Evolutionary conservation across 1,139 yeast species (phyloP), one percentile per base, ranked within the genome.

Genomic region (Magnusiomyces tetraspermus): DNA sequence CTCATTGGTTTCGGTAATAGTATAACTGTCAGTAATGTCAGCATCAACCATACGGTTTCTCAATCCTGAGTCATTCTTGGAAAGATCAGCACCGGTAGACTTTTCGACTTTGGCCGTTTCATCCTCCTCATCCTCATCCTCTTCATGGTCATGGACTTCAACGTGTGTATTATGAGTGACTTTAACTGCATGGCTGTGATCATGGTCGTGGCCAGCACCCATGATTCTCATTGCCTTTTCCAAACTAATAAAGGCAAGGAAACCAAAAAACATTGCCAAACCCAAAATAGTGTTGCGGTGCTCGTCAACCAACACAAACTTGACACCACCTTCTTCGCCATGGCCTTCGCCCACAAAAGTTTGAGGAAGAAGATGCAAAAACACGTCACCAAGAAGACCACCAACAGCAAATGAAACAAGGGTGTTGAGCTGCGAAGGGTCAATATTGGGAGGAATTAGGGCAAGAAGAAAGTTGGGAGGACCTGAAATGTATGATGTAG

Each of bases 371-470:
- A 83, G 62, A 63, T 83, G 88, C 52, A 82, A 62, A 57, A 83
- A 80, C 3, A 82, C 79, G 62, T 82, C 88, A 44, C 89, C 89
- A 36, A 83, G 67, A 38, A 83, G 67, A 1, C 87, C 84, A 45
- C 90, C 90, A 47, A 80, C 74, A 19, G 89, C 88, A 68, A 83
- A 82, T 46, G 85, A 72, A 1, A 82, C 84, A 53, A 82, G 64
- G 33, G 76, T 63, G 17, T 78, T 71, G 40, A 80, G 67, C 44
- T 74, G 65, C 2, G 74, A 65, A 2, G 79, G 76, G 53, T 76
- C 70, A 50, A 78, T 76, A 48, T 64, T 64, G 3, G 73, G 70
- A 2, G 85, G 85, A 46, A 80, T 72, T 31, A 76, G 63, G 0
- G 76, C 76, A 26, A 82, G 67, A 33, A 81, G 65, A 44, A 79